Conservation (phyloP, 352 stramenopile genomes). For the Phytophthora meadii region DNA sequence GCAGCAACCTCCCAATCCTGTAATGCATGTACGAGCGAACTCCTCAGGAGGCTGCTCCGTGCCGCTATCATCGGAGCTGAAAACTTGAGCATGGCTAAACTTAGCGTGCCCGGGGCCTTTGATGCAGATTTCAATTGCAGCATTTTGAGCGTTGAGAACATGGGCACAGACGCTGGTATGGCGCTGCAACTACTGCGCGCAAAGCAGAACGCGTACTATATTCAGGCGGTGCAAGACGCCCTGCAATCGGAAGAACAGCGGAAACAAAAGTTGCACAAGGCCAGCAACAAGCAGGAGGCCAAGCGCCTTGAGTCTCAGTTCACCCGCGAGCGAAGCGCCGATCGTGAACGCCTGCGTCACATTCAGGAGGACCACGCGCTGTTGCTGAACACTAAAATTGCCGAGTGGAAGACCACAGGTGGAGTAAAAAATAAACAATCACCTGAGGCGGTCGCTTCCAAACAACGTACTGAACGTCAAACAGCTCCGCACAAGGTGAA, state of each 20-base stretch:
- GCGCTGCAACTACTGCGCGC: constrained; percentile 10
- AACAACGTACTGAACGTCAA: background rate
- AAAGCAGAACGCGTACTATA: constrained; percentile 49
- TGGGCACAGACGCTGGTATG: constrained; percentile 17
- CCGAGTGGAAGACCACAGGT: constrained; percentile 56
- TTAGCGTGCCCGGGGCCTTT: background rate
- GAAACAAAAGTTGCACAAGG: constrained; percentile 49
- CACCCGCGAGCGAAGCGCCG: constrained; percentile 45
- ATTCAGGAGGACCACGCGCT: constrained; percentile 68
- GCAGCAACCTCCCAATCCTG: constrained; percentile 6
- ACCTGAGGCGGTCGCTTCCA: constrained; percentile 1
- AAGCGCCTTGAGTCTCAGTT: constrained; percentile 66
- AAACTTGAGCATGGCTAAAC: constrained; percentile 16
- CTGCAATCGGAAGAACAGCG: constrained; percentile 62
- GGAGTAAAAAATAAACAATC: constrained; percentile 13
- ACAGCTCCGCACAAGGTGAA: constrained; percentile 14
- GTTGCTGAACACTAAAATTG: constrained; percentile 57
- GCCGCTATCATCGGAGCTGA: constrained; percentile 22
- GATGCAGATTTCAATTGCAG: background rate
- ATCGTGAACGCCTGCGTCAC: constrained; percentile 61
- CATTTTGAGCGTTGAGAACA: background rate
- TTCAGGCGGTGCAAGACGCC: constrained; percentile 59
- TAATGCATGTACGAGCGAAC: background rate
- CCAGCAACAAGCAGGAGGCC: constrained; percentile 46
- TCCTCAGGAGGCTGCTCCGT: constrained; percentile 10